Evolutionary conservation across 2,329 filamentous ascomycete genomes (phyloP), one percentile per base, ranked within the genome.

Genomic region (Apiospora sp.): DNA sequence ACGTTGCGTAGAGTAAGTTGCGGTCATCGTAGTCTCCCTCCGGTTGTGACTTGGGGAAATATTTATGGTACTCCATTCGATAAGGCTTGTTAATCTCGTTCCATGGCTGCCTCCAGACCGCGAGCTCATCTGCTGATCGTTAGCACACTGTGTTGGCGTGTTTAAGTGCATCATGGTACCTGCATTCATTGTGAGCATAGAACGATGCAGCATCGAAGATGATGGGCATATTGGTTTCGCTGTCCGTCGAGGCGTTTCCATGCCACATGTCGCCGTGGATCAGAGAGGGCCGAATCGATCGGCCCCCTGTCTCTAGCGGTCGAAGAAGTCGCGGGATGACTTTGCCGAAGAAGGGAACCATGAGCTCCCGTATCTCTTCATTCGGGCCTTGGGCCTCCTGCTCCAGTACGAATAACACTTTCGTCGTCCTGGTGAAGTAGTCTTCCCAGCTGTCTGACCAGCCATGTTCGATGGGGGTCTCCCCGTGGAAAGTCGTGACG

Each of bases 241-340:
- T 19, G n/a, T 73, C 72, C 7, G 74, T 51, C 10, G 49, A 27
- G 8, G 69, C 51, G 69, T 82, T 82, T 1, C 79, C 80, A 64
- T 77, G 70, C 80, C 80, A 82, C 3, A 82, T 44, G 71, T 82
- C 78, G 1, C 78, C 78, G 70, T 82, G 81, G 7, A 80, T 71
- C 8, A 82, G 74, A 13, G 71, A 72, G 1, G 81, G 81, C 46
- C 76, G 74, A 12, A 82, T 75, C 13, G 49, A 71, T 41, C 75
- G 72, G 72, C 80, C 80, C 2, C 75, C 78, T 7, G 73, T 79
- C 71, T 82, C 75, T 34, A 83, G 69, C 2, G 81, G 81, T 3
- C 79, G 71, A 2, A 83, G 76, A 8, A 83, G 77, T 27, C 81
- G 73, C 3, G 81, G 81, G 30, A 82, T 77, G 13, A 51, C 70